These are phyloP conservation scores for Medicago lupulina DNA, from an alignment of 306 rosid genomes.

Conservation along the genomic window DNA sequence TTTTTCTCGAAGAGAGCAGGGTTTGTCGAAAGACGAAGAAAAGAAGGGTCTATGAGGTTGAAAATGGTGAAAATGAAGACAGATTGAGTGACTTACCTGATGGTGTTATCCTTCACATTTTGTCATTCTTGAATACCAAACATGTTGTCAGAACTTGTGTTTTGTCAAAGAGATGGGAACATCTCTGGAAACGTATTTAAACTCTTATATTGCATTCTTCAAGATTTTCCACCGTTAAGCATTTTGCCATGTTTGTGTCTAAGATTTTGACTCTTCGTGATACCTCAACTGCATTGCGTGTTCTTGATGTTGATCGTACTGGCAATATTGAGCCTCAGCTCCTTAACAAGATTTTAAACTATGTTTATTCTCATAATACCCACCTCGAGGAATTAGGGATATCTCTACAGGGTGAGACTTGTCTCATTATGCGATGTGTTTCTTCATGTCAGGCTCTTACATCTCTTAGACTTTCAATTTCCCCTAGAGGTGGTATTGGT, in stretches of 20 bases:
- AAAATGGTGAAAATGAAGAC: too few relatives aligned
- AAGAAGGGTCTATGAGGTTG: not conserved
- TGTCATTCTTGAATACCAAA: conserved; percentile 14
- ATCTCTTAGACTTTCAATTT: too few relatives aligned
- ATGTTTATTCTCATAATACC: too few relatives aligned
- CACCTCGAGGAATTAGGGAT: too few relatives aligned
- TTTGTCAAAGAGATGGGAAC: conserved; percentile 25
- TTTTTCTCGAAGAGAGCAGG: too few relatives aligned
- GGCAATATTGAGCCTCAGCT: too few relatives aligned
- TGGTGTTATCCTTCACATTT: conserved; percentile 26
- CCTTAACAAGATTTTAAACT: too few relatives aligned
- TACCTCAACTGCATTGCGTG: not conserved
- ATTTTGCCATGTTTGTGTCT: not conserved
- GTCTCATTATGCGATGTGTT: too few relatives aligned
- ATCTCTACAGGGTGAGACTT: too few relatives aligned
- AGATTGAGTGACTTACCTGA: conserved; percentile 30
- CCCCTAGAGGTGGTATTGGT: too few relatives aligned
- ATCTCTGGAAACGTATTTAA: conserved; percentile 34
- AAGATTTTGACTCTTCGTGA: not conserved
- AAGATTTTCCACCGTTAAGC: not conserved
- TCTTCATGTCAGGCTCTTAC: too few relatives aligned
- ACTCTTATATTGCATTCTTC: not conserved
- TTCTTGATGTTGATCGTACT: not conserved
- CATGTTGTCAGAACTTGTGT: conserved; percentile 30
- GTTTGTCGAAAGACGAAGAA: too few relatives aligned